These are phyloP conservation scores for Babjeviella inositovora DNA, from an alignment of 805 yeast genomes.

Conservation along the genomic window DNA sequence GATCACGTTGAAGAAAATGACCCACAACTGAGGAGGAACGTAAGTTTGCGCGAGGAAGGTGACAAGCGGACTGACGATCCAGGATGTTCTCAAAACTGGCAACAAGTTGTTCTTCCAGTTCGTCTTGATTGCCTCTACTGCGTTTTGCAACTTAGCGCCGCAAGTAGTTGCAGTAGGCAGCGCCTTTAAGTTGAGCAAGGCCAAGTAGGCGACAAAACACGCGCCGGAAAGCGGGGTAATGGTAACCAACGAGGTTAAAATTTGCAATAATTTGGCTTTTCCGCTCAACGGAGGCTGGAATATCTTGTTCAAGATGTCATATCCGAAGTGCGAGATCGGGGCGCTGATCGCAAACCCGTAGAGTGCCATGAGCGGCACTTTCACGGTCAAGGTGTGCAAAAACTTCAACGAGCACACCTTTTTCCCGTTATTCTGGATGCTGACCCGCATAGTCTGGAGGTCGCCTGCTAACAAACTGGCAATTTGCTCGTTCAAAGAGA, in stretches of 20 bases:
- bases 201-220: constrained; percentile 32
- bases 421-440: constrained; percentile 2
- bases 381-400: constrained; percentile 22
- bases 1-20: constrained; percentile 39
- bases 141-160: constrained; percentile 6
- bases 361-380: constrained; percentile 34
- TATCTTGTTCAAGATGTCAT: constrained; percentile 23
- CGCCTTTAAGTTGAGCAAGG: constrained; percentile 22
- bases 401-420: constrained; percentile 8
- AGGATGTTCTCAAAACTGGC: constrained; percentile 31
- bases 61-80: constrained; percentile 34
- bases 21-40: constrained; percentile 45
- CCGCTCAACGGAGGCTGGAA: constrained; percentile 24
- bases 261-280: constrained; percentile 26
- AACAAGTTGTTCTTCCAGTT: constrained; percentile 25
- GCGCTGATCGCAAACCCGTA: constrained; percentile 39
- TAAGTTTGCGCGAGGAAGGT: constrained; percentile 40
- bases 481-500: constrained; percentile 38
- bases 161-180: constrained; percentile 2
- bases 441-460: constrained; percentile 8
- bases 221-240: constrained; percentile 37
- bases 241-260: constrained; percentile 31
- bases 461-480: constrained; percentile 36
- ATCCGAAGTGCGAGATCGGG: constrained; percentile 41
- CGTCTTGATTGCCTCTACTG: constrained; percentile 7